phyloP scores from a whole-genome alignment of 495 filamentous ascomycete genomes.

The Aspergillus homomorphus region DNA sequence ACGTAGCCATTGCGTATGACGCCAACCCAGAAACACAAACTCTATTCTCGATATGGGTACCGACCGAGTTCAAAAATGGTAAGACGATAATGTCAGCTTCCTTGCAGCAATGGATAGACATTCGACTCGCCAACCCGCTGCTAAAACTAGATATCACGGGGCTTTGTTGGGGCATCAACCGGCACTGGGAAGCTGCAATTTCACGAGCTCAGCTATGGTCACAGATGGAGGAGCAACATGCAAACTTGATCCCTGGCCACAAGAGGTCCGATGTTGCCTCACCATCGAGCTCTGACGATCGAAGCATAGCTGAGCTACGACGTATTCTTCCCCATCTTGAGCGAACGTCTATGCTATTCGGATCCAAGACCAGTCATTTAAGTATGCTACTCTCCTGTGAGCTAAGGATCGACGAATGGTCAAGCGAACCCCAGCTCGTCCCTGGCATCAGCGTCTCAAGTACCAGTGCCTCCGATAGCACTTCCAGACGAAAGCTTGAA shows the following conservation, averaged over 20 bases:
- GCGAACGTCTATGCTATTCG: slow-evolving; percentile 40
- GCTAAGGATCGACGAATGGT: slow-evolving; percentile 39
- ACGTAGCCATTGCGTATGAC: slow-evolving; percentile 37
- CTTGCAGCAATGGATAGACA: slow-evolving; percentile 42
- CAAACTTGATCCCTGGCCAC: slow-evolving; percentile 10
- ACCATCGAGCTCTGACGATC: neutral
- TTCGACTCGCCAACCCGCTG: slow-evolving; percentile 35
- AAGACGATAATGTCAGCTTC: slow-evolving; percentile 28
- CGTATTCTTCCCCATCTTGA: slow-evolving; percentile 38
- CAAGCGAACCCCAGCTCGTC: slow-evolving; percentile 37
- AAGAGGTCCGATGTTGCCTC: neutral
- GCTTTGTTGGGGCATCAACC: slow-evolving; percentile 43
- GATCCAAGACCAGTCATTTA: slow-evolving; percentile 17
- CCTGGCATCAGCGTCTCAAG: slow-evolving; percentile 36
- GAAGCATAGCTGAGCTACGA: slow-evolving; percentile 26
- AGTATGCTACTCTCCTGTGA: slow-evolving; percentile 34
- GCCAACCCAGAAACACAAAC: slow-evolving; percentile 39
- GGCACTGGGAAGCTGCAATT: slow-evolving; percentile 42
- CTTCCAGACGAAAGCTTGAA: slow-evolving; percentile 29
- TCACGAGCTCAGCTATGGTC: slow-evolving; percentile 41
- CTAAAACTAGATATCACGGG: slow-evolving; percentile 41
- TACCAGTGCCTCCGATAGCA: slow-evolving; percentile 11
- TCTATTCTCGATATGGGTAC: slow-evolving; percentile 31
- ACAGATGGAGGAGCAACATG: slow-evolving; percentile 29
- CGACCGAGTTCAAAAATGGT: slow-evolving; percentile 19